Conservation (phyloP, 2,329 filamentous ascomycete species). For the Talaromyces funiculosus region DNA sequence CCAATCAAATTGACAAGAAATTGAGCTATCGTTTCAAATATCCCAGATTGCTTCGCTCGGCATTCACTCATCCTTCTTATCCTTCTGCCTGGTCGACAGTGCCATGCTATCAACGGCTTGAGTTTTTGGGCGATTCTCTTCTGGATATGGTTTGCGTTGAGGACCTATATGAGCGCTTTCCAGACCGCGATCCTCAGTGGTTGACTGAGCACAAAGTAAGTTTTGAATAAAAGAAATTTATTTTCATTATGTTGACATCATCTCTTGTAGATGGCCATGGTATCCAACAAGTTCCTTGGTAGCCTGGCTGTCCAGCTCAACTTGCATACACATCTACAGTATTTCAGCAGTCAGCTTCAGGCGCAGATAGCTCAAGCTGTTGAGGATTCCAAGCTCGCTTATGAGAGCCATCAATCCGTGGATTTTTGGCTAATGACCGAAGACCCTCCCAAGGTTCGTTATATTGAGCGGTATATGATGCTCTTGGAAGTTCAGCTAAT, state of each 20-base stretch:
- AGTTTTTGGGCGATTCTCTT: conserved; percentile 85
- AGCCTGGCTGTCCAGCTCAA: conserved; percentile 71
- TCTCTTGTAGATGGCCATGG: conserved; percentile 73
- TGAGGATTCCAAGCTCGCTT: conserved; percentile 32
- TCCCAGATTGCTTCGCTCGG: conserved; percentile 71
- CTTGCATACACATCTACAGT: conserved; percentile 67
- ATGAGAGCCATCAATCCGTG: conserved; percentile 28
- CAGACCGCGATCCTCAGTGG: conserved; percentile 85
- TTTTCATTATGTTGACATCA: background rate
- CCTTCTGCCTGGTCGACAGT: conserved; percentile 68
- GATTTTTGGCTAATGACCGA: conserved; percentile 41
- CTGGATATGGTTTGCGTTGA: conserved; percentile 82
- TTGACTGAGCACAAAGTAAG: conserved; percentile 83
- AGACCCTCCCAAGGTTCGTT: conserved; percentile 40
- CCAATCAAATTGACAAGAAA: conserved; percentile 55
- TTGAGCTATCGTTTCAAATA: conserved; percentile 65
- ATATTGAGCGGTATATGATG: background rate
- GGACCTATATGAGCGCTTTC: conserved; percentile 70
- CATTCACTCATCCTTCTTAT: conserved; percentile 83
- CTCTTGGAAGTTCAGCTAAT: background rate
- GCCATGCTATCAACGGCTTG: conserved; percentile 82
- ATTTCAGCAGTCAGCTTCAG: conserved; percentile 33
- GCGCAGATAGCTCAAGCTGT: conserved; percentile 47
- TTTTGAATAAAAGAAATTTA: background rate
- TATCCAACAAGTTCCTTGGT: conserved; percentile 88